These are phyloP conservation scores for Gonapodya prolifera DNA, from an alignment of 192 early-diverging fungal genomes.

Conservation along the genomic window DNA sequence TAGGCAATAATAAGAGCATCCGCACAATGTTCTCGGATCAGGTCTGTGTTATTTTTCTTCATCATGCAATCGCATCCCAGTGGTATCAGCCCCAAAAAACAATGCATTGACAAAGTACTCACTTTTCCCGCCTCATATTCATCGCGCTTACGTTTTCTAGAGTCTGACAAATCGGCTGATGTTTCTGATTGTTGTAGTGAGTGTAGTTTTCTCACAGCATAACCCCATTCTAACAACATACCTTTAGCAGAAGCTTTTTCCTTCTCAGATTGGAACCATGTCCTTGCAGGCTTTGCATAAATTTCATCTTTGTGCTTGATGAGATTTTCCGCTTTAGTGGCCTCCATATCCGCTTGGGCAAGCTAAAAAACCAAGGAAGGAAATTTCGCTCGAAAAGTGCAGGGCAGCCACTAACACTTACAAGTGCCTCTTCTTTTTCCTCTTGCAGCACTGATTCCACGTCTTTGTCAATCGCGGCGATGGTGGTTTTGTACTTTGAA, in stretches of 20 bases:
- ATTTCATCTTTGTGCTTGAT: slow-evolving; percentile 78
- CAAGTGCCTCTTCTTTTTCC: slow-evolving; percentile 57
- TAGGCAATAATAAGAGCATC: neutral
- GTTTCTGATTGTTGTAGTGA: no score
- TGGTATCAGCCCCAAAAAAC: neutral
- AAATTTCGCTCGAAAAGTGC: neutral
- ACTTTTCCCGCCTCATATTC: neutral
- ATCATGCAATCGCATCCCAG: neutral
- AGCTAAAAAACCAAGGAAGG: slow-evolving; percentile 18
- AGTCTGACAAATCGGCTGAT: neutral
- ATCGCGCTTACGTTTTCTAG: neutral
- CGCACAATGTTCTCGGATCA: neutral
- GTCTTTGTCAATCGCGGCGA: slow-evolving; percentile 53
- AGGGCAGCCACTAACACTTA: neutral
- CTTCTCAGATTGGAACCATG: slow-evolving; percentile 83
- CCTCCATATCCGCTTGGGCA: slow-evolving; percentile 79
- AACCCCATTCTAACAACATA: neutral
- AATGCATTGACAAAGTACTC: neutral
- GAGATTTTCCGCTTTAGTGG: slow-evolving; percentile 74
- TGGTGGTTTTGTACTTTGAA: slow-evolving; percentile 54
- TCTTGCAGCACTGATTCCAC: slow-evolving; percentile 55
- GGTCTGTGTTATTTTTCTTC: neutral
- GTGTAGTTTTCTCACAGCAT: neutral
- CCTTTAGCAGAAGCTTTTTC: slow-evolving; percentile 58
- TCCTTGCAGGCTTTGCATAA: slow-evolving; percentile 70